Evolutionary conservation across 106 monocot genomes (phyloP).

Genomic region (Phalaenopsis aphrodite): DNA sequence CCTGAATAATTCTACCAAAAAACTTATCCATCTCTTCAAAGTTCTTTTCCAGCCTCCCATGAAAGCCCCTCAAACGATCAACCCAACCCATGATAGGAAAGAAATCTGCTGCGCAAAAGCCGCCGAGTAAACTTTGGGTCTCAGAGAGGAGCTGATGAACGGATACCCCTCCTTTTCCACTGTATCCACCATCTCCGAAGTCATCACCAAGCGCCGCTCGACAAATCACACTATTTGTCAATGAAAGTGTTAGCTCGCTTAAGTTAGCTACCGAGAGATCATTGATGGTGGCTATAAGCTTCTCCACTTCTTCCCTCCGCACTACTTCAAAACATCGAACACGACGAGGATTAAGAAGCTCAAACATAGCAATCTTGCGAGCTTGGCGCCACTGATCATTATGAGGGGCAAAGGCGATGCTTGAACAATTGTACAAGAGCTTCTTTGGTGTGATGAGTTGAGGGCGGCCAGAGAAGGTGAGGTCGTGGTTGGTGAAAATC

Average conservation of each 20-base stretch:
- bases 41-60: slow-evolving; percentile 11
- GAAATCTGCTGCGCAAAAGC: slow-evolving; percentile 18
- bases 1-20: slow-evolving; percentile 9
- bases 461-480: not conserved
- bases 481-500: not conserved
- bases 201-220: not conserved
- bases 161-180: not conserved
- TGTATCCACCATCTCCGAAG: not conserved
- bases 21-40: slow-evolving; percentile 13
- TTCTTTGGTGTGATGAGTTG: not conserved
- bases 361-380: not conserved
- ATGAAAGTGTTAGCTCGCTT: not conserved
- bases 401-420: not conserved
- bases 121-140: slow-evolving; percentile 6
- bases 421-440: not conserved
- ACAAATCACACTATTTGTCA: not conserved
- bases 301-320: not conserved
- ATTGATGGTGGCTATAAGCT: not conserved
- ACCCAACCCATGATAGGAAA: slow-evolving; percentile 22
- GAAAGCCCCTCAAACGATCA: slow-evolving; percentile 11
- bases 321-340: not conserved
- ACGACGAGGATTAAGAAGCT: not conserved
- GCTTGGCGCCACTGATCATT: not conserved
- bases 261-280: not conserved
- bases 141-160: slow-evolving; percentile 8